Base-by-base conservation (phyloP, 106 monocot genomes). In the Dendrobium catenatum region DNA sequence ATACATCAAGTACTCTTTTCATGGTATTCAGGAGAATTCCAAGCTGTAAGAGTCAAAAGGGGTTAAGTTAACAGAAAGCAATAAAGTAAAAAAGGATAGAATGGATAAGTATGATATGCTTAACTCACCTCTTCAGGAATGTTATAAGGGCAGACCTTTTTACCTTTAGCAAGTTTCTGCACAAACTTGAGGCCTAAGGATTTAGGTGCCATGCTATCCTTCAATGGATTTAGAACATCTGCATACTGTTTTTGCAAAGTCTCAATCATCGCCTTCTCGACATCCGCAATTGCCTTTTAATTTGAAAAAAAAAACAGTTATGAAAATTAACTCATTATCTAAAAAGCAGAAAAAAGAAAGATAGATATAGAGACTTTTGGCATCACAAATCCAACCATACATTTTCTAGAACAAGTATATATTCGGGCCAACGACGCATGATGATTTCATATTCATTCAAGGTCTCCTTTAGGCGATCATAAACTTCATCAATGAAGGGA, bases 341-440 rank as follows among this genome's bases (percentile, higher is more conserved):
- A 19, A 42, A 42, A 73, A 24, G 9, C 22, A 67, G 24, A 0
- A 70, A 31, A 33, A 22, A 73, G 20, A 40, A 19, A 41, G 42
- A 27, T 11, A 11, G 40, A 81, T 51, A 15, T 11, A 51, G 15
- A 51, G 51, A 51, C 2, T 51, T 51, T 0, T 9, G 51, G 51
- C 51, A 51, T 11, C 11, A 51, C 13, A 11, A 51, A 16, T 51
- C 51, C 51, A 51, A 51, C 15, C 90, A 55, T 89, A 99, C 98
- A 89, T 90, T 91, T 81, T 99, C 98, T 17, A 99, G 88, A 68
- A 87, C 86, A 76, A 90, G 83, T 31, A 84, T 91, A 80, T 99
- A 99, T 54, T 99, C 98, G 47, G 98, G 98, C 98, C 98, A 99
- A 47, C 98, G 98, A 77, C 91, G 87, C 43, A 93, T 93, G 51